Conservation (phyloP, 768 basidiomycete genomes). For the Nidularia pulvinata region DNA sequence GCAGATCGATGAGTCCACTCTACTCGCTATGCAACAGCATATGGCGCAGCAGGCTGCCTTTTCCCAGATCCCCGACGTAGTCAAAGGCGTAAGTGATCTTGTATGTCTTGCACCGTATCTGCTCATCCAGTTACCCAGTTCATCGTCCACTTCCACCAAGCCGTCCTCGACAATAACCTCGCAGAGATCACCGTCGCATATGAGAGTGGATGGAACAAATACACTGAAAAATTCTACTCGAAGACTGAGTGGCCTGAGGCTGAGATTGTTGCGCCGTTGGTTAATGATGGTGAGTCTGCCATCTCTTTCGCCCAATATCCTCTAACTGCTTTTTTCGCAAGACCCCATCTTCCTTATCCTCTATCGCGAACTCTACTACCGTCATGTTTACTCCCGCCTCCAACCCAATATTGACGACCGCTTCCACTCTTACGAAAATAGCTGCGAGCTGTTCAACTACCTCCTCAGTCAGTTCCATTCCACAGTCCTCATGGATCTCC, state of each 20-base stretch:
- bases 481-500: background rate
- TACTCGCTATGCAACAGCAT: conserved; percentile 78
- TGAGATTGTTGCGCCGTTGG: conserved; percentile 91
- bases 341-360: conserved; percentile 96
- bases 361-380: conserved; percentile 94
- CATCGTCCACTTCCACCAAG: conserved; percentile 94
- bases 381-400: conserved; percentile 94
- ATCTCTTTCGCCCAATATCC: background rate
- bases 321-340: conserved; percentile 18
- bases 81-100: conserved; percentile 71
- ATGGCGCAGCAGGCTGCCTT: conserved; percentile 85
- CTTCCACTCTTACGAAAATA: conserved; percentile 97
- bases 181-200: conserved; percentile 91
- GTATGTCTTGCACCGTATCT: background rate
- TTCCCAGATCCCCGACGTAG: conserved; percentile 83
- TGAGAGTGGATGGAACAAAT: conserved; percentile 96
- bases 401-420: conserved; percentile 97
- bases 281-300: conserved; percentile 75
- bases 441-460: conserved; percentile 98
- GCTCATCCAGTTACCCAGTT: conserved; percentile 51
- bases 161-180: conserved; percentile 89
- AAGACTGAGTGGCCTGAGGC: conserved; percentile 98
- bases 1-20: conserved; percentile 69
- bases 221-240: conserved; percentile 95
- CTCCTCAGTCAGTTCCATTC: conserved; percentile 71